These are phyloP conservation scores for Amphirosellinia nigrospora DNA, from an alignment of 495 filamentous ascomycete species.

Conservation along the genomic window DNA sequence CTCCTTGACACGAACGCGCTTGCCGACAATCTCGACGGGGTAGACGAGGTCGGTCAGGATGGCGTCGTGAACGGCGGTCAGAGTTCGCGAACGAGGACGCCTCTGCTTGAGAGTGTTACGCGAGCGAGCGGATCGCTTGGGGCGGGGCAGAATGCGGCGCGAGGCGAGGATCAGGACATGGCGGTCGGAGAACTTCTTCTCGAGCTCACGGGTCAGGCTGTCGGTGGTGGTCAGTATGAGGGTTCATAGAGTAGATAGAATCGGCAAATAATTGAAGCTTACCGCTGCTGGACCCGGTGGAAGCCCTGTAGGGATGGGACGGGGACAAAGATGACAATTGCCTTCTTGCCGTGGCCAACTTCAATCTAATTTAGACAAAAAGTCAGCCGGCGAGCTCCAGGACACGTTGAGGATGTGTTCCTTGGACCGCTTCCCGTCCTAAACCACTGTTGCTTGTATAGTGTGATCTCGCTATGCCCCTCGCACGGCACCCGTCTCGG, in stretches of 20 bases:
- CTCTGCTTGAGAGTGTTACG: slow-evolving; percentile 96
- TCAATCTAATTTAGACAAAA: slow-evolving; percentile 82
- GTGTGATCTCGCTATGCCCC: slow-evolving; percentile 40
- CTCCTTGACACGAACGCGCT: slow-evolving; percentile 94
- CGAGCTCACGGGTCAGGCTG: slow-evolving; percentile 98
- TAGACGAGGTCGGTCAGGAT: slow-evolving; percentile 96
- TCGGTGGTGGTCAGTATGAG: slow-evolving; percentile 32
- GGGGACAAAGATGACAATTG: slow-evolving; percentile 99
- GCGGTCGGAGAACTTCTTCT: slow-evolving; percentile 99
- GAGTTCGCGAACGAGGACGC: slow-evolving; percentile 94
- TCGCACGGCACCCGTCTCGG: slow-evolving; percentile 25
- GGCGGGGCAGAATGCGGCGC: slow-evolving; percentile 96
- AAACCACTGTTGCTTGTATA: slow-evolving; percentile 57
- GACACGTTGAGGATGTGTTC: slow-evolving; percentile 45
- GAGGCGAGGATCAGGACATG: slow-evolving; percentile 98
- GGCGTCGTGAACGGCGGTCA: slow-evolving; percentile 96
- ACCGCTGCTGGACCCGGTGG: slow-evolving; percentile 99
- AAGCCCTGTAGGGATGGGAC: slow-evolving; percentile 94
- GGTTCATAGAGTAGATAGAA: not conserved
- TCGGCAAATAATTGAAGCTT: slow-evolving; percentile 43
- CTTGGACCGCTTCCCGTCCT: slow-evolving; percentile 75
- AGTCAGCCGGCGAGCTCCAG: slow-evolving; percentile 72
- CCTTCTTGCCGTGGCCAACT: slow-evolving; percentile 99
- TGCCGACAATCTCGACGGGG: slow-evolving; percentile 99
- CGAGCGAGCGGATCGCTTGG: slow-evolving; percentile 92